phyloP scores from a whole-genome alignment of 305 asterid genomes.

The Rubia occidens region DNA sequence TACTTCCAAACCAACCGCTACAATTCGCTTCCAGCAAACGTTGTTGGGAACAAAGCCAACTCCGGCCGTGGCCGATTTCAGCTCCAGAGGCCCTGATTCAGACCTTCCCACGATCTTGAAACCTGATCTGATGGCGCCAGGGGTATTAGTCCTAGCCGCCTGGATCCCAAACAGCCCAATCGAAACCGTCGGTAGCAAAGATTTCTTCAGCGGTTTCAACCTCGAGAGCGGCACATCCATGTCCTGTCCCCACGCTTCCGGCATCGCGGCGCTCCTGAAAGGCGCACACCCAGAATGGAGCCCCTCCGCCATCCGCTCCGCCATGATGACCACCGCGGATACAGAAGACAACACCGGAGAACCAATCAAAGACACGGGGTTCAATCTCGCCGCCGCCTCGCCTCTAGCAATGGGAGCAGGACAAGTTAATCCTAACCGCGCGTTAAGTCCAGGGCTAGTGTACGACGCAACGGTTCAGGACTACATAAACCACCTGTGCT shows the following conservation, averaged over 20 bases:
- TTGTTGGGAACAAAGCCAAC: constrained; percentile 27
- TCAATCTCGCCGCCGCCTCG: constrained; percentile 5
- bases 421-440: constrained; percentile 25
- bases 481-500: constrained; percentile 20
- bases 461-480: constrained; percentile 19
- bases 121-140: constrained; percentile 39
- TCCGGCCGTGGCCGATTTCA: constrained; percentile 18
- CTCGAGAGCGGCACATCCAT: constrained; percentile 13
- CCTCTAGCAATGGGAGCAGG: constrained; percentile 30
- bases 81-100: constrained; percentile 27
- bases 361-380: constrained; percentile 10
- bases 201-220: constrained; percentile 15
- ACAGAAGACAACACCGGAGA: constrained; percentile 14
- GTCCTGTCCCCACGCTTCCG: constrained; percentile 19
- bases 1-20: constrained; percentile 18
- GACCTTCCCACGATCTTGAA: constrained; percentile 22
- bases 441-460: constrained; percentile 26
- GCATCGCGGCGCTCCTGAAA: constrained; percentile 19
- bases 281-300: constrained; percentile 26
- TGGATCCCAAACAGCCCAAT: constrained; percentile 9
- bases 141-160: constrained; percentile 31
- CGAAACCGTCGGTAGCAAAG: constrained; percentile 10
- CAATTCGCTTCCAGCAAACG: constrained; percentile 31
- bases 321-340: constrained; percentile 25
- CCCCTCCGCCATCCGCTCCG: constrained; percentile 24